Conservation (phyloP, 2,329 filamentous ascomycete species). For the Endocalyx cinctus region DNA sequence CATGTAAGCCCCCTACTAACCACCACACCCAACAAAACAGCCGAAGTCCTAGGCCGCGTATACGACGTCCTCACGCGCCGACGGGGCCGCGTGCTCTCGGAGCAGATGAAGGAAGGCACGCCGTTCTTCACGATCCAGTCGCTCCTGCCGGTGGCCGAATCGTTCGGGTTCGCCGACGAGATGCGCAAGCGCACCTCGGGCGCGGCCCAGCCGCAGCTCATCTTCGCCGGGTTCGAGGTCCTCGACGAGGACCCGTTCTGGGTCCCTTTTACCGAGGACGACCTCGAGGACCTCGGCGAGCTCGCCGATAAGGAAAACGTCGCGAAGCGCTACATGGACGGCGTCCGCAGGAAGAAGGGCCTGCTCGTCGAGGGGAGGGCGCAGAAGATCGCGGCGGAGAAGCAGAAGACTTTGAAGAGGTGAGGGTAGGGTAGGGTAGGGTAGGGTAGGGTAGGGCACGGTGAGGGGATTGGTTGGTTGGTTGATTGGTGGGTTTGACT, state of each 20-base stretch:
- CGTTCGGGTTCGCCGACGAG: conserved; percentile 93
- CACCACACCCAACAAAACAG: conserved; percentile 33
- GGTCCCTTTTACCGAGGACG: conserved; percentile 94
- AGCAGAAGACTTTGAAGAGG: conserved; percentile 70
- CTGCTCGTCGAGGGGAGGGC: conserved; percentile 74
- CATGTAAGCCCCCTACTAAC: conserved; percentile 12
- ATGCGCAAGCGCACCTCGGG: conserved; percentile 92
- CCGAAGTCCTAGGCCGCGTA: conserved; percentile 89
- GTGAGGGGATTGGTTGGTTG: too few relatives aligned
- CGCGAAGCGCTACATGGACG: conserved; percentile 92
- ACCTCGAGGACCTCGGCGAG: conserved; percentile 93
- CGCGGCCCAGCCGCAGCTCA: conserved; percentile 84
- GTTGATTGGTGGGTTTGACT: too few relatives aligned
- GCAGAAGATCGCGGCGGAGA: conserved; percentile 83
- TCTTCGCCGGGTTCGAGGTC: conserved; percentile 89
- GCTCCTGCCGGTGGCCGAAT: conserved; percentile 85
- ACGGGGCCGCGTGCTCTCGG: conserved; percentile 81
- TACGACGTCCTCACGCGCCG: conserved; percentile 97
- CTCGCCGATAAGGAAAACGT: conserved; percentile 92
- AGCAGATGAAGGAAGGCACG: conserved; percentile 89
- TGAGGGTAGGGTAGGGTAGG: conserved; percentile 24
- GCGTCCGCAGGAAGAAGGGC: conserved; percentile 81
- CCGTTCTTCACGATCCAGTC: conserved; percentile 94
- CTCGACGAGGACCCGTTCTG: conserved; percentile 96
- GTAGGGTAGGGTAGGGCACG: too few relatives aligned